Evolutionary conservation across 768 basidiomycete genomes (phyloP), one percentile per base, ranked within the genome.

Genomic region (Arthromyces matolae): DNA sequence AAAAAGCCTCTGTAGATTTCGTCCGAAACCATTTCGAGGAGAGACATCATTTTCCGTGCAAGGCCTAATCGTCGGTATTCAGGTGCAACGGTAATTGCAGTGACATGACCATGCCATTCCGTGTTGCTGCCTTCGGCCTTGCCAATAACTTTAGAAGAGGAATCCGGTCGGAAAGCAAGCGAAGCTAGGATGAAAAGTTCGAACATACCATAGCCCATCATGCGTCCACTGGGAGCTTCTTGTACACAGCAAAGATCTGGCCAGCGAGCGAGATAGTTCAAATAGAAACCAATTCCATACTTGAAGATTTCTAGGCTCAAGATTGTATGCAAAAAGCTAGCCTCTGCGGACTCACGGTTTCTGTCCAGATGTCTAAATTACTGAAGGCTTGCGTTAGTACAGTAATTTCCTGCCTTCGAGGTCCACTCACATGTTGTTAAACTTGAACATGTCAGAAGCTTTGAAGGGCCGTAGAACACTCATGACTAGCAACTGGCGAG

Each of bases 281-380:
- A 69, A 64, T 97, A 96, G 65, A 95, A 96, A 19, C 77, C 79
- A 58, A 91, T 85, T 39, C 85, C 84, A 65, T 93, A 97, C 89
- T 94, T 53, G 14, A 24, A 2, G 37, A 16, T 40, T 24, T 20
- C 27, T 14, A 51, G 36, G 20, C 20, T n/a, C 42, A 45, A 38
- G 23, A 16, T 33, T 20, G n/a, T 16, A 27, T 9, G 19, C 12
- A 14, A 18, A 38, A 18, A 23, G 12, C 29, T 20, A 0, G 32
- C 49, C 37, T 12, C 44, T 10, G 25, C n/a, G 6, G 20, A 70
- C 84, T 60, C 58, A 93, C 94, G 18, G 96, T 98, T 69, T 98
- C 95, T 36, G 96, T 97, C 92, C 92, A 97, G 36, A 93, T 73
- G 65, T 98, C 95, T 60, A 95, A 70, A 68, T 99, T 98, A 51